phyloP scores from a whole-genome alignment of 768 basidiomycete genomes.

The Mycena capillaripes region DNA sequence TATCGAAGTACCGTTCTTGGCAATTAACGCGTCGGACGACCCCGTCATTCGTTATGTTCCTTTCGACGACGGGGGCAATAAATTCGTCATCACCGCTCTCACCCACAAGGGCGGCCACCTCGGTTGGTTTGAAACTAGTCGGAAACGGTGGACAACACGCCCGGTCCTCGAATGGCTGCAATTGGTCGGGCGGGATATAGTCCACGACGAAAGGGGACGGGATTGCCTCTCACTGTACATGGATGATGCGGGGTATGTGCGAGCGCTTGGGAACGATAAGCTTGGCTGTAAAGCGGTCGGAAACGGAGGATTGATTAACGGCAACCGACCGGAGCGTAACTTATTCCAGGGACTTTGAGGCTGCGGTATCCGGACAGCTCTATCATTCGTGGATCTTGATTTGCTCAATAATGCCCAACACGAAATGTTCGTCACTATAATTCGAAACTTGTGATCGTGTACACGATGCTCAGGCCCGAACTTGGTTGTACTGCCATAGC shows the following conservation, averaged over 20 bases:
- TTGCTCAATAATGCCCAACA: neutral
- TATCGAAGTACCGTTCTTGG: slow-evolving; percentile 79
- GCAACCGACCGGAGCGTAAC: slow-evolving; percentile 65
- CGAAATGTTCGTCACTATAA: neutral
- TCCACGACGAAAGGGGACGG: slow-evolving; percentile 49
- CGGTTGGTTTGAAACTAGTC: slow-evolving; percentile 81
- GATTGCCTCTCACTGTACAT: slow-evolving; percentile 47
- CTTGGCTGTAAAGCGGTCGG: slow-evolving; percentile 68
- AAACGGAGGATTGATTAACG: slow-evolving; percentile 65
- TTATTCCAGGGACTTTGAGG: slow-evolving; percentile 53
- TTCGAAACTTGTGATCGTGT: no score
- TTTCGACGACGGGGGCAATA: slow-evolving; percentile 63
- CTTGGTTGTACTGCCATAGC: no score
- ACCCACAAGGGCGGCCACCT: slow-evolving; percentile 81
- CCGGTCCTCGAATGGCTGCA: slow-evolving; percentile 82
- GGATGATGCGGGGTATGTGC: slow-evolving; percentile 71
- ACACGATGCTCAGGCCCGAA: no score
- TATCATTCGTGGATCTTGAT: neutral
- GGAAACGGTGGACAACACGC: slow-evolving; percentile 73
- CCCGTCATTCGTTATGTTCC: slow-evolving; percentile 78
- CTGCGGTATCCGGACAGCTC: neutral
- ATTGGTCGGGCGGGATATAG: slow-evolving; percentile 66
- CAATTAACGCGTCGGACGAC: slow-evolving; percentile 83
- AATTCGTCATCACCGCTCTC: slow-evolving; percentile 68
- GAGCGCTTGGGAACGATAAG: slow-evolving; percentile 65